Conservation (phyloP, 148 eudicot species). For the Amaranthus cruentus region DNA sequence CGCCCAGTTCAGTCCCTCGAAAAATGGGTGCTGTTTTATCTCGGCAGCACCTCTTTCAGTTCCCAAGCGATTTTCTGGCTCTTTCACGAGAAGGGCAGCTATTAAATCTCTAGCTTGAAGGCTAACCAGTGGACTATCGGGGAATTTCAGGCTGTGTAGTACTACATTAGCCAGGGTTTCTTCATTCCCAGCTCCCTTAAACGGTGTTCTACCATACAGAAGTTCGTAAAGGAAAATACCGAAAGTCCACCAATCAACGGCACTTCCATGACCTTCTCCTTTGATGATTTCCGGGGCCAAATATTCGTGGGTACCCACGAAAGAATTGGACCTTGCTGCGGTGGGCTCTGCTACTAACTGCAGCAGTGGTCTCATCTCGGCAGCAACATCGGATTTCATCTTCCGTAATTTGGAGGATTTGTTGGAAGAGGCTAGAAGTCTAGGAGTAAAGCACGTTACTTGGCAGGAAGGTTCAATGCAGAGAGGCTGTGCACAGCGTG, state of each 20-base stretch:
- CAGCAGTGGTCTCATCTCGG: constrained; percentile 46
- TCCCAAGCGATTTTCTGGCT: constrained; percentile 72
- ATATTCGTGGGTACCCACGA: constrained; percentile 93
- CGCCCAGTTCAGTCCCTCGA: constrained; percentile 91
- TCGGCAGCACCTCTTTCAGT: constrained; percentile 86
- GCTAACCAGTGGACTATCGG: constrained; percentile 76
- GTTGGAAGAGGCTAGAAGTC: constrained; percentile 36
- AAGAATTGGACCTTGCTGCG: constrained; percentile 81
- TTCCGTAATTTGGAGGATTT: constrained; percentile 37
- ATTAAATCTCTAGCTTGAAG: constrained; percentile 81
- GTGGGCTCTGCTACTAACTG: constrained; percentile 94
- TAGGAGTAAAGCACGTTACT: constrained; percentile 79
- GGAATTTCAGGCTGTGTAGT: constrained; percentile 59
- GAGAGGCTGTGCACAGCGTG: constrained; percentile 75
- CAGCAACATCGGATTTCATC: constrained; percentile 43
- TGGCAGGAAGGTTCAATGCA: constrained; percentile 76
- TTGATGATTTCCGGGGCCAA: constrained; percentile 87
- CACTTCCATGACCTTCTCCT: constrained; percentile 93
- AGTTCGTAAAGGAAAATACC: constrained; percentile 85
- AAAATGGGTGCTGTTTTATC: constrained; percentile 85
- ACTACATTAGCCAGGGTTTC: constrained; percentile 88
- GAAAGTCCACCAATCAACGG: constrained; percentile 97
- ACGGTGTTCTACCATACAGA: constrained; percentile 88
- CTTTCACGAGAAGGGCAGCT: constrained; percentile 63
- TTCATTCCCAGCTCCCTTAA: constrained; percentile 73